Evolutionary conservation across 495 filamentous ascomycete genomes (phyloP), one percentile per base, ranked within the genome.

Genomic region (Podospora pseudopauciseta): DNA sequence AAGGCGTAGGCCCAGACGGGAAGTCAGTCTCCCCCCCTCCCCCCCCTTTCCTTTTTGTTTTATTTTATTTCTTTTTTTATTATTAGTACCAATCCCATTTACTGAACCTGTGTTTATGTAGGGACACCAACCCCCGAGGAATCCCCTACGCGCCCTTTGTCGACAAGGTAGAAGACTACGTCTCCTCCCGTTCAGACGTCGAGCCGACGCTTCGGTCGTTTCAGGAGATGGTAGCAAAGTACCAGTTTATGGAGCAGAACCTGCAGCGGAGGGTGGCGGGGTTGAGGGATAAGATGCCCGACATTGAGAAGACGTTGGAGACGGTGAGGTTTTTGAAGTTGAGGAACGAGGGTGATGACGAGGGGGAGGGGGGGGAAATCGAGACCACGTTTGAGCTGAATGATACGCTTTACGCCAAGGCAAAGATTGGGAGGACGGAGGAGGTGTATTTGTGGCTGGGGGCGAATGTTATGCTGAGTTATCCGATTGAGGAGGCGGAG

Each of bases 171-270:
- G 88, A 92, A 83, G 93, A 97, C 82, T 98, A 97, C 81, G 91
- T 98, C 72, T 84, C 92, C 68, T 87, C 90, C 9, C 88, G 94
- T 23, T 88, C 86, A 4, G 92, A 98, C 67, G 95, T 98, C 70
- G 95, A 98, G 77, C 81, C 86, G 26, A 97, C 93, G 28, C 84
- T 99, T 73, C 89, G 91, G 76, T 93, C 86, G 74, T 98, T 99
- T 79, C 95, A 98, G 79, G 95, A 99, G 84, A 97, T 99, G 96
- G 98, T 99, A 72, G 93, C 94, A 65, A 98, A 99, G 84, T 99
- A 99, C 82, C 96, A 98, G 78, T 99, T 97, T 81, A 99, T 99
- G 95, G 93, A 98, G 83, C 84, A 90, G 72, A 98, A 97, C 81
- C 91, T 92, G 28, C 89, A 94, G 73, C 84, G 91, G 61, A 88